Conservation (phyloP, 768 basidiomycete species). For the Mrakia hoshinonis region DNA sequence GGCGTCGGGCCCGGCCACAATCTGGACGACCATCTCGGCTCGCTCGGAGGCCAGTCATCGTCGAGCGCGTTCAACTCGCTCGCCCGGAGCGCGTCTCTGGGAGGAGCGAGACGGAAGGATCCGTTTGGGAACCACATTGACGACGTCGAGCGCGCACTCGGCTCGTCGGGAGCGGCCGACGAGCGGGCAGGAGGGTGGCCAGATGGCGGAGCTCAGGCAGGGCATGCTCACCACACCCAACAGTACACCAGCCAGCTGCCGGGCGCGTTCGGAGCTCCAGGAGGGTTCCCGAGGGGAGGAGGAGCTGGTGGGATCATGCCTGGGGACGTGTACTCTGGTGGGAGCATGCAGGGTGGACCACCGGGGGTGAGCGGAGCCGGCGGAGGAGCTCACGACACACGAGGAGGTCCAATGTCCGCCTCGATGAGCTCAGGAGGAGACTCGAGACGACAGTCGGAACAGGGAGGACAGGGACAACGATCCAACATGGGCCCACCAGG, state of each 20-base stretch:
- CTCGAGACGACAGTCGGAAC: neutral
- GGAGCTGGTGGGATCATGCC: too few relatives aligned
- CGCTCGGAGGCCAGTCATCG: neutral
- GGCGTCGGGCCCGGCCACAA: neutral
- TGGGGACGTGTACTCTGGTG: too few relatives aligned
- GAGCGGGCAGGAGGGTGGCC: neutral
- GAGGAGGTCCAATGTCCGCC: neutral
- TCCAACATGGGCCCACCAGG: neutral
- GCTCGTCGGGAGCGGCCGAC: neutral
- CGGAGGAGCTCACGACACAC: neutral
- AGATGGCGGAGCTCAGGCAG: neutral
- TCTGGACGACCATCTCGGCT: neutral
- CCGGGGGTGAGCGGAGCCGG: constrained; percentile 4
- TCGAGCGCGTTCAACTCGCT: constrained; percentile 16
- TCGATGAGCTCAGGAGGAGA: neutral
- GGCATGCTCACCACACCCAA: neutral
- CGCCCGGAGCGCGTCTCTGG: constrained; percentile 26
- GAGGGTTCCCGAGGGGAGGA: neutral
- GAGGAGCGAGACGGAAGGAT: constrained; percentile 20
- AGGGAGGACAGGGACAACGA: neutral
- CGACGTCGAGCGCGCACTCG: constrained; percentile 29
- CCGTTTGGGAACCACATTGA: constrained; percentile 28
- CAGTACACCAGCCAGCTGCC: neutral
- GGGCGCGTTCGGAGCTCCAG: neutral
- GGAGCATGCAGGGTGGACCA: constrained; percentile 2